A percentile compares a stretch with the other conserved stretches of the same genome.
These are phyloP conservation scores for Entonaema liquescens DNA, from an alignment of 495 filamentous ascomycete species.

Conservation along the genomic window DNA sequence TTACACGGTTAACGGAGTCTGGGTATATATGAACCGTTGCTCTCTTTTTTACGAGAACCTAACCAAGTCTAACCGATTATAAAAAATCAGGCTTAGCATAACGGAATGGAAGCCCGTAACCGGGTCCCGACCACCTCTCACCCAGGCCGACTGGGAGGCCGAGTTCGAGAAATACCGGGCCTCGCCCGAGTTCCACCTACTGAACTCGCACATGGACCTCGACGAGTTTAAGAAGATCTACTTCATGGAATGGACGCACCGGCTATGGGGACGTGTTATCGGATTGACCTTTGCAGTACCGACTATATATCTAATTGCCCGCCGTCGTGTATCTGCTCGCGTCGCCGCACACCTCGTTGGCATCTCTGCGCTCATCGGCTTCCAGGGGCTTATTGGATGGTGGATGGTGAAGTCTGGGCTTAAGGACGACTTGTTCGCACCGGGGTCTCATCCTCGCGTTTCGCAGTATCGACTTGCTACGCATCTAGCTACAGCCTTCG, in stretches of 20 bases:
- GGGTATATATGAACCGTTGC: slow-evolving; percentile 65
- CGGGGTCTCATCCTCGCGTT: slow-evolving; percentile 88
- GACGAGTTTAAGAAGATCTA: slow-evolving; percentile 98
- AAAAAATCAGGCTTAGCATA: slow-evolving; percentile 78
- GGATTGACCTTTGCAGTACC: slow-evolving; percentile 90
- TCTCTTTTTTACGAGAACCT: slow-evolving; percentile 17
- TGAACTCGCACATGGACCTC: slow-evolving; percentile 91
- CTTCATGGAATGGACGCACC: slow-evolving; percentile 99
- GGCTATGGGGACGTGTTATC: slow-evolving; percentile 93
- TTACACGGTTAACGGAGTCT: slow-evolving; percentile 94
- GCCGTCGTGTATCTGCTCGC: slow-evolving; percentile 76
- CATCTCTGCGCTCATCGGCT: slow-evolving; percentile 88
- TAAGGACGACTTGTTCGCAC: slow-evolving; percentile 92
- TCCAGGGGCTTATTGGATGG: slow-evolving; percentile 96
- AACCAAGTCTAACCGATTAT: slow-evolving; percentile 6
- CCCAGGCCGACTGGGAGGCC: slow-evolving; percentile 79
- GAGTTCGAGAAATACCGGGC: slow-evolving; percentile 91
- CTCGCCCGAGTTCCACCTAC: slow-evolving; percentile 87
- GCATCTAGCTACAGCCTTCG: slow-evolving; percentile 88
- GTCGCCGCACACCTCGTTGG: slow-evolving; percentile 82
- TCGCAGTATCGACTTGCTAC: slow-evolving; percentile 92
- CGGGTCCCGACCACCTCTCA: slow-evolving; percentile 86
- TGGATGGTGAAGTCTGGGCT: slow-evolving; percentile 99
- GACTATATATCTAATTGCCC: slow-evolving; percentile 85
- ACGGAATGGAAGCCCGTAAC: slow-evolving; percentile 99